Conservation (phyloP, 1,284 basidiomycete genomes). For the Boletus mariae region DNA sequence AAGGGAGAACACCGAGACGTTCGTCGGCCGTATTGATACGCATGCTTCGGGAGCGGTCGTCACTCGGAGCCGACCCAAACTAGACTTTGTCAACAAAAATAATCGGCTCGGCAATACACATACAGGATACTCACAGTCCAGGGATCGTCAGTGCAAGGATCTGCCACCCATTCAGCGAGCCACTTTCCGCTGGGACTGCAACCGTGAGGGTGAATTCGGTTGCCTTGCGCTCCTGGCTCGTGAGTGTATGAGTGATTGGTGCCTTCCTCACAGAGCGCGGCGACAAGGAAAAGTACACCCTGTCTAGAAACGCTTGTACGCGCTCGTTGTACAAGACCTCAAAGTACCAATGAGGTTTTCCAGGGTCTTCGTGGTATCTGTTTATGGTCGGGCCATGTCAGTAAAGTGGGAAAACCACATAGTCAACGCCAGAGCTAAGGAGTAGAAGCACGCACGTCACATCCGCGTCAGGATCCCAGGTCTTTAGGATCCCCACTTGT, state of each 20-base stretch:
- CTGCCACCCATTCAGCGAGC: slow-evolving; percentile 62
- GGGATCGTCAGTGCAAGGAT: slow-evolving; percentile 53
- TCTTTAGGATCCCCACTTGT: slow-evolving; percentile 51
- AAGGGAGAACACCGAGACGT: slow-evolving; percentile 25
- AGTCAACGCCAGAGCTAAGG: background rate
- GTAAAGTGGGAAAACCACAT: background rate
- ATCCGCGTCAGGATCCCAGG: slow-evolving; percentile 51
- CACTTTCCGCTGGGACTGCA: slow-evolving; percentile 59
- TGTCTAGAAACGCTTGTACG: slow-evolving; percentile 54
- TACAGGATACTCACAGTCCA: slow-evolving; percentile 48
- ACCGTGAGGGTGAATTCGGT: slow-evolving; percentile 64
- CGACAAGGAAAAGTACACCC: slow-evolving; percentile 23
- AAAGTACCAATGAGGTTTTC: slow-evolving; percentile 68
- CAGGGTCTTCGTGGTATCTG: slow-evolving; percentile 65
- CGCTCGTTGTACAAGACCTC: slow-evolving; percentile 52
- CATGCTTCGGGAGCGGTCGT: background rate
- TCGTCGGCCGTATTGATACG: slow-evolving; percentile 22
- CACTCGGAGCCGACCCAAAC: slow-evolving; percentile 28
- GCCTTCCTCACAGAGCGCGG: background rate
- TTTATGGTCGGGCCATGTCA: background rate
- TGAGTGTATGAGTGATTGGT: background rate
- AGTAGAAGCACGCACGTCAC: slow-evolving; percentile 43
- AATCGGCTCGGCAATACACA: background rate
- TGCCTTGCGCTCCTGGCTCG: background rate
- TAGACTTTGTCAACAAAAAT: slow-evolving; percentile 5